Evolutionary conservation across 192 early-diverging fungal species (phyloP).

Genomic region (Backusella australiensis): DNA sequence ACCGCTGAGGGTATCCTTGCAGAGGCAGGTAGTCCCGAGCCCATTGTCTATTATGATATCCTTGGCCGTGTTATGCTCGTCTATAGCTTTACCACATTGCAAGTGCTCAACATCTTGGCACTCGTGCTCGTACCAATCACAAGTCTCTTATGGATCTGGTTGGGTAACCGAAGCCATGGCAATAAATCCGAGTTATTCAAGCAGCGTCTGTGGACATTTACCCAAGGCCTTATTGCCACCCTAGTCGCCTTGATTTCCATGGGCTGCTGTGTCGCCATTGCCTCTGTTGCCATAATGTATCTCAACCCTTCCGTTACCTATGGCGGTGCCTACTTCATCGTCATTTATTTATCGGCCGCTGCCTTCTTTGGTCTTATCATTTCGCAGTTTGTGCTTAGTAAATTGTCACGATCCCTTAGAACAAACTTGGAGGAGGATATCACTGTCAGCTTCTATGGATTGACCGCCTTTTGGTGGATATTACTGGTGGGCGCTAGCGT

Average conservation of each 20-base stretch:
- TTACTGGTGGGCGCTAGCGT: slow-evolving; percentile 34
- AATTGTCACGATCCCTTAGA: background rate
- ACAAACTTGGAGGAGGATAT: background rate
- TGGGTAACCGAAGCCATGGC: background rate
- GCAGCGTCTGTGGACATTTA: background rate
- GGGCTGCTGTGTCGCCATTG: background rate
- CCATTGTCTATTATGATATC: slow-evolving; percentile 49
- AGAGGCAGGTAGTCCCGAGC: slow-evolving; percentile 26
- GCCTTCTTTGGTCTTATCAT: slow-evolving; percentile 5
- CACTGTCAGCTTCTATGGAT: slow-evolving; percentile 18
- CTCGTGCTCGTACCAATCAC: slow-evolving; percentile 27
- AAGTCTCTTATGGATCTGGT: slow-evolving; percentile 4
- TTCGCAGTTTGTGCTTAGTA: background rate
- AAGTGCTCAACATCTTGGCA: slow-evolving; percentile 16
- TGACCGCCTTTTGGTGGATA: slow-evolving; percentile 47
- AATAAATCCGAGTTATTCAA: background rate
- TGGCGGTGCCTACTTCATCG: background rate
- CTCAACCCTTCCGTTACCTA: slow-evolving; percentile 17
- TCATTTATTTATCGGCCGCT: background rate
- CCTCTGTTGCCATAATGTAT: background rate
- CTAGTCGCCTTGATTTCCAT: background rate
- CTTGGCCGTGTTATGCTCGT: slow-evolving; percentile 43
- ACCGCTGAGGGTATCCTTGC: slow-evolving; percentile 36
- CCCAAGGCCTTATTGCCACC: slow-evolving; percentile 3
- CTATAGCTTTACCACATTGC: slow-evolving; percentile 27